A percentile compares a stretch with the other conserved stretches of the same genome.
These are phyloP conservation scores for Scedosporium minutisporum DNA, from an alignment of 2,329 filamentous ascomycete genomes.

Conservation along the genomic window DNA sequence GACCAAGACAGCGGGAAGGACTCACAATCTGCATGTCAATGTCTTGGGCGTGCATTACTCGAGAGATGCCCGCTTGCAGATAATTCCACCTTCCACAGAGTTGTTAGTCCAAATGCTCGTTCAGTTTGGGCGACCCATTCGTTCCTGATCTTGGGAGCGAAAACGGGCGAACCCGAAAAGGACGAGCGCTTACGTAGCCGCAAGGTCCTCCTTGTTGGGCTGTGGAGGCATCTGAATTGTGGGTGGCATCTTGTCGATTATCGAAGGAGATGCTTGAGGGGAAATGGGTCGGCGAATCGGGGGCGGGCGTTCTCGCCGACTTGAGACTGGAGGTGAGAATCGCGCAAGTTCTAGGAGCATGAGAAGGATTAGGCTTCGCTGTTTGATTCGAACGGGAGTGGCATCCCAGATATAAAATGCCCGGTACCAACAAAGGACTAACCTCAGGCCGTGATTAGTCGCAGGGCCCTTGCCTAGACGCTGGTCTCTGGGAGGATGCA, in stretches of 20 bases:
- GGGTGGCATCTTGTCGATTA: conserved; percentile 1
- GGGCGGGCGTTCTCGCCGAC: not conserved
- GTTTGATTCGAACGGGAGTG: not conserved
- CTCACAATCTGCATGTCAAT: conserved; percentile 83
- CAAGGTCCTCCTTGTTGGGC: conserved; percentile 53
- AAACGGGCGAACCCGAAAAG: not conserved
- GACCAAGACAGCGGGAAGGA: conserved; percentile 7
- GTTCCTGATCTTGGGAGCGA: not conserved
- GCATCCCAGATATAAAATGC: not conserved
- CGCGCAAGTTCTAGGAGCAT: not conserved
- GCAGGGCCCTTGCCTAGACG: not conserved
- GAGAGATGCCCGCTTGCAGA: conserved; percentile 76
- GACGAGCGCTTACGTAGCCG: conserved; percentile 30
- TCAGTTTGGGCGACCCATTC: conserved; percentile 7
- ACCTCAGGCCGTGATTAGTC: not conserved
- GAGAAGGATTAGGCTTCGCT: not conserved
- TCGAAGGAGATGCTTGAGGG: not conserved
- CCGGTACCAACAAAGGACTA: not conserved
- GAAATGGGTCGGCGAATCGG: not conserved
- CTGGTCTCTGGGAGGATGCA: not conserved
- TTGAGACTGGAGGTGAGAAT: not conserved
- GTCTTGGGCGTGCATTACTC: conserved; percentile 86
- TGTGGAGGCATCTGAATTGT: conserved; percentile 39
- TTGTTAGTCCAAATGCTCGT: conserved; percentile 16
- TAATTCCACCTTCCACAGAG: conserved; percentile 65